A percentile compares a stretch with the other conserved stretches of the same genome.
These are phyloP conservation scores for Neonectria coccinea DNA, from an alignment of 2,329 filamentous ascomycete genomes.

Conservation along the genomic window DNA sequence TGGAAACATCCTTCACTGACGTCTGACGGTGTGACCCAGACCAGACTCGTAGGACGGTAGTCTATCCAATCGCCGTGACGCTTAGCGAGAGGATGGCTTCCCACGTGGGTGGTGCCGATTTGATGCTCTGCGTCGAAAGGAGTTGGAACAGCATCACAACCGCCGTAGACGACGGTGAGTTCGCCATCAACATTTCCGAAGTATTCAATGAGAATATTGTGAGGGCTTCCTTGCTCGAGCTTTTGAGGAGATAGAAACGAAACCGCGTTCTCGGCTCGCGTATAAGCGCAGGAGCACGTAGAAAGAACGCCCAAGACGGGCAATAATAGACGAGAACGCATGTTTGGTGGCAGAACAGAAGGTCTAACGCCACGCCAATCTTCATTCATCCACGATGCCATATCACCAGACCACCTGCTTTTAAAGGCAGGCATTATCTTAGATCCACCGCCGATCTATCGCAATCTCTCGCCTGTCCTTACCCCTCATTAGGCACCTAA, in stretches of 20 bases:
- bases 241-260: background rate
- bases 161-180: constrained; percentile 35
- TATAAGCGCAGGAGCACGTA: background rate
- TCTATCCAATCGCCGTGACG: constrained; percentile 37
- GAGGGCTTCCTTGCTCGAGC: constrained; percentile 20
- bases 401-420: background rate
- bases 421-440: background rate
- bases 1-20: constrained; percentile 33
- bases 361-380: background rate
- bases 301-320: background rate
- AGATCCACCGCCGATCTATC: background rate
- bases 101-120: constrained; percentile 41
- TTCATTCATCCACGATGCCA: background rate
- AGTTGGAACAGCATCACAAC: constrained; percentile 19
- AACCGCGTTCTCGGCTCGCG: background rate
- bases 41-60: constrained; percentile 35
- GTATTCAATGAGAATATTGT: constrained; percentile 41
- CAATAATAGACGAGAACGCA: background rate
- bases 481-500: background rate
- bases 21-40: constrained; percentile 34
- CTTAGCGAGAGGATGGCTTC: constrained; percentile 34
- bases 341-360: background rate
- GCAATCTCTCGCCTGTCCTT: background rate
- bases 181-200: constrained; percentile 34
- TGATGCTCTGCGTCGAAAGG: constrained; percentile 26